Evolutionary conservation across 2,329 filamentous ascomycete genomes (phyloP).

Genomic region (Aspergillus novofumigatus): DNA sequence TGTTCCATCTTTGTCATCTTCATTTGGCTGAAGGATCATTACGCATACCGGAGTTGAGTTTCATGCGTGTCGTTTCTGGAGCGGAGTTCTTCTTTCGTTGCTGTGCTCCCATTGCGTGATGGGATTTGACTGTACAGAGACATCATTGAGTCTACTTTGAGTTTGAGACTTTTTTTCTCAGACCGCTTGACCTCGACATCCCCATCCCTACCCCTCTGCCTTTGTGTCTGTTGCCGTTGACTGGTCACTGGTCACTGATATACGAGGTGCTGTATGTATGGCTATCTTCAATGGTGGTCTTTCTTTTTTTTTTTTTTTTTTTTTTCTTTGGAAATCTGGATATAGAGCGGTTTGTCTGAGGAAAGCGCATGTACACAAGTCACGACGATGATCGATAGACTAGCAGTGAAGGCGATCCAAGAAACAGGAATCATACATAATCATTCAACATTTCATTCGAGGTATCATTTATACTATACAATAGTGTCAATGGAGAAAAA

Average conservation of each 20-base stretch:
- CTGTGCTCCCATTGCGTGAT: neutral
- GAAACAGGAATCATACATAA: neutral
- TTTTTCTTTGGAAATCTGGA: slow-evolving; percentile 14
- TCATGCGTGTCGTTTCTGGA: slow-evolving; percentile 4
- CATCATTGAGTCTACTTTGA: neutral
- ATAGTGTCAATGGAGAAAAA: neutral
- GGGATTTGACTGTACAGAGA: slow-evolving; percentile 8
- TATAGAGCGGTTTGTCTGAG: slow-evolving; percentile 12
- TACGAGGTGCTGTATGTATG: slow-evolving; percentile 18
- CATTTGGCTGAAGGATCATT: slow-evolving; percentile 5
- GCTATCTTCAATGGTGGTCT: slow-evolving; percentile 2
- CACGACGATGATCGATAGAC: slow-evolving; percentile 22
- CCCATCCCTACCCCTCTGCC: neutral
- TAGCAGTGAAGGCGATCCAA: neutral
- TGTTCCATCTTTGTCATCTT: slow-evolving; percentile 3
- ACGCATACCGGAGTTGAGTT: slow-evolving; percentile 14
- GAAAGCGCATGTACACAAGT: slow-evolving; percentile 6
- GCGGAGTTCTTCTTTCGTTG: slow-evolving; percentile 10
- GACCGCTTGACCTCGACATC: neutral
- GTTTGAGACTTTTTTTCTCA: neutral
- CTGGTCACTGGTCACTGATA: neutral
- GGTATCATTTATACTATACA: neutral
- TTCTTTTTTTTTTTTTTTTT: too few relatives aligned
- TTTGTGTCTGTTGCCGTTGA: neutral
- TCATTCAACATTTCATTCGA: slow-evolving; percentile 14